phyloP scores from a whole-genome alignment of 2,329 filamentous ascomycete genomes.

The Aureobasidium sp. region DNA sequence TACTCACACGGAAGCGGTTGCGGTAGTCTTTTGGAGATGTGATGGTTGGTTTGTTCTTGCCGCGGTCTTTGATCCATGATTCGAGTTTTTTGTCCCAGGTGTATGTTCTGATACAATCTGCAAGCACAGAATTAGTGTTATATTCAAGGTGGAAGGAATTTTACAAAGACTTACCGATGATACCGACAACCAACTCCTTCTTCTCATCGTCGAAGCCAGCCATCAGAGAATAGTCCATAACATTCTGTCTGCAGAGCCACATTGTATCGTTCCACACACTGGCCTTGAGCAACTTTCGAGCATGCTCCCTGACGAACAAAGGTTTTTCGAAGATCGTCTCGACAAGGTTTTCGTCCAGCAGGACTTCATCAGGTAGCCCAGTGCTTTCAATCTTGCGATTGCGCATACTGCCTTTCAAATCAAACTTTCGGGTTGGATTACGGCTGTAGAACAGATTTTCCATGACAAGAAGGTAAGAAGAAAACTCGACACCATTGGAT shows the following conservation, averaged over 20 bases:
- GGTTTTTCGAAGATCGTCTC: slow-evolving; percentile 98
- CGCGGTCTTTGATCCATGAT: slow-evolving; percentile 97
- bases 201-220: slow-evolving; percentile 86
- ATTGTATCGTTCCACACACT: slow-evolving; percentile 97
- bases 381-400: slow-evolving; percentile 96
- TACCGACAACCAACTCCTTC: slow-evolving; percentile 91
- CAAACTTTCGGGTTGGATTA: slow-evolving; percentile 69
- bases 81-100: slow-evolving; percentile 99
- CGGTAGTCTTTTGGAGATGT: slow-evolving; percentile 98
- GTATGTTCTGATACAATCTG: slow-evolving; percentile 91
- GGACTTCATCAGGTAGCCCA: slow-evolving; percentile 89
- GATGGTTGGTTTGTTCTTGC: slow-evolving; percentile 81
- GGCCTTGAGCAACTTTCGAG: slow-evolving; percentile 82
- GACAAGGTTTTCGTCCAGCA: slow-evolving; percentile 97
- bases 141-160: not conserved
- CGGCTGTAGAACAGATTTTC: slow-evolving; percentile 98
- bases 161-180: slow-evolving; percentile 47
- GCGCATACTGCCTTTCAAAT: slow-evolving; percentile 96
- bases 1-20: slow-evolving; percentile 87
- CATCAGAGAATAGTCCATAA: slow-evolving; percentile 99
- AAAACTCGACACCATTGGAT: slow-evolving; percentile 81
- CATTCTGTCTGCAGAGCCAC: slow-evolving; percentile 87
- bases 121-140: slow-evolving; percentile 8
- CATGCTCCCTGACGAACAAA: slow-evolving; percentile 89
- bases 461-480: slow-evolving; percentile 89